Base-by-base conservation (phyloP, 352 stramenopile genomes). In the Pythium monospermum region DNA sequence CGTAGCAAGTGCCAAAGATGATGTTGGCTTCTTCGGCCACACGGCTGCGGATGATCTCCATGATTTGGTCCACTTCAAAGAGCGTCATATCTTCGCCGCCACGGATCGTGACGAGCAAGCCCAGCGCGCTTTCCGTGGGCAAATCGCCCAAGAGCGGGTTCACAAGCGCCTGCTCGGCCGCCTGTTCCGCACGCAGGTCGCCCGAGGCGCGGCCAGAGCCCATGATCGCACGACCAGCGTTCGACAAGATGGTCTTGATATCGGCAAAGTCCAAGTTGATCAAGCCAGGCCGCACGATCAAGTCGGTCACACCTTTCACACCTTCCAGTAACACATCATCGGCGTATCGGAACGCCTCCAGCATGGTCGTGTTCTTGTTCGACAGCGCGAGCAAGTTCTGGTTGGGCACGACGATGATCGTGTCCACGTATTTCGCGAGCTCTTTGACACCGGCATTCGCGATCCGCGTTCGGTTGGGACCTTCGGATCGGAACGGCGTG, bases 221-320 rank as follows among this genome's bases (percentile, higher is more conserved):
- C 94, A 98, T 98, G 38, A 98, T 87, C 18, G 94, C 95, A 13
- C 91, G 94, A 0, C 95, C 94, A 6, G 94, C 94, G 64, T 94
- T 91, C 28, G 85, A 91, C 60, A 98, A 86, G 46, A 98, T 96
- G 11, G 91, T 94, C 57, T 96, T 90, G 49, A 98, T 97, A 68
- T 98, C 95, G 21, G 94, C 95, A 75, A 98, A 98, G 65, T 98
- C 95, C 15, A 98, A 72, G 63, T 98, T 98, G 47, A 98, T 96
- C n/a, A 98, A 65, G 35, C 94, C 95, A 7, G 94, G 93, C 49
- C 94, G 94, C 49, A 98, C 82, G 59, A 98, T 98, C 38, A 98
- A 78, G 67, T 98, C 93, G 0, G 94, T 98, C 40, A 98, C 96
- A 37, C 92, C 94, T 50, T 98, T 96, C 19, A 98, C 93, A 42